These are phyloP conservation scores for Blastobotrys attinorum DNA, from an alignment of 805 yeast species.

Conservation along the genomic window DNA sequence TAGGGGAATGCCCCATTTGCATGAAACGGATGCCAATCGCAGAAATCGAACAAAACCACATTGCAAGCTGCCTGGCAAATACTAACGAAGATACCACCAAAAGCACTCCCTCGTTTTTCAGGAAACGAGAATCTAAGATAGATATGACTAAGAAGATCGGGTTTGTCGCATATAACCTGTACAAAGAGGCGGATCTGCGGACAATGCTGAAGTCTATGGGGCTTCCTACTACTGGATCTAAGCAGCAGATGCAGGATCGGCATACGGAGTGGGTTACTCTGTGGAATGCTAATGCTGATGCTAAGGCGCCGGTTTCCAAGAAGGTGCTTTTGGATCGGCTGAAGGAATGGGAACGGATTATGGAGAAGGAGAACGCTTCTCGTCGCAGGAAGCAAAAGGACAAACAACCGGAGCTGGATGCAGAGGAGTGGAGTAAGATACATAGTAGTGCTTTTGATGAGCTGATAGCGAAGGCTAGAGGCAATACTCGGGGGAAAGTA, in stretches of 20 bases:
- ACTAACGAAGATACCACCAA: slow-evolving; percentile 1
- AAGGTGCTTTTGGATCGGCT: slow-evolving; percentile 48
- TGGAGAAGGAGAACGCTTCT: too few relatives aligned
- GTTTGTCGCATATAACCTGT: slow-evolving; percentile 58
- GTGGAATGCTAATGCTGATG: slow-evolving; percentile 77
- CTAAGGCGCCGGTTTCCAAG: slow-evolving; percentile 54
- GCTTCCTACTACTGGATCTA: slow-evolving; percentile 55
- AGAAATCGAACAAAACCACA: slow-evolving; percentile 50
- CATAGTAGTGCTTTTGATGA: slow-evolving; percentile 21
- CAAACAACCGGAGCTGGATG: slow-evolving; percentile 16
- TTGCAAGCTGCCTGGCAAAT: slow-evolving; percentile 47
- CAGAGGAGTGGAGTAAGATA: slow-evolving; percentile 16
- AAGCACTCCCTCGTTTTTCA: slow-evolving; percentile 3
- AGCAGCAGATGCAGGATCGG: slow-evolving; percentile 56
- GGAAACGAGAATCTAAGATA: slow-evolving; percentile 14
- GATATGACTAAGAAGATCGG: slow-evolving; percentile 30
- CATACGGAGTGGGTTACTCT: slow-evolving; percentile 69
- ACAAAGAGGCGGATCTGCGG: slow-evolving; percentile 52
- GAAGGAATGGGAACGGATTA: slow-evolving; percentile 55
- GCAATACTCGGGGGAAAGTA: neutral
- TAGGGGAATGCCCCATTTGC: slow-evolving; percentile 67
- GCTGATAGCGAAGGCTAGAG: slow-evolving; percentile 17
- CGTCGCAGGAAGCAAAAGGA: slow-evolving; percentile 22
- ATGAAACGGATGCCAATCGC: slow-evolving; percentile 43
- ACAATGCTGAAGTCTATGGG: slow-evolving; percentile 48